Evolutionary conservation across 352 stramenopile species (phyloP).

Genomic region (Phytophthora podocarpi): DNA sequence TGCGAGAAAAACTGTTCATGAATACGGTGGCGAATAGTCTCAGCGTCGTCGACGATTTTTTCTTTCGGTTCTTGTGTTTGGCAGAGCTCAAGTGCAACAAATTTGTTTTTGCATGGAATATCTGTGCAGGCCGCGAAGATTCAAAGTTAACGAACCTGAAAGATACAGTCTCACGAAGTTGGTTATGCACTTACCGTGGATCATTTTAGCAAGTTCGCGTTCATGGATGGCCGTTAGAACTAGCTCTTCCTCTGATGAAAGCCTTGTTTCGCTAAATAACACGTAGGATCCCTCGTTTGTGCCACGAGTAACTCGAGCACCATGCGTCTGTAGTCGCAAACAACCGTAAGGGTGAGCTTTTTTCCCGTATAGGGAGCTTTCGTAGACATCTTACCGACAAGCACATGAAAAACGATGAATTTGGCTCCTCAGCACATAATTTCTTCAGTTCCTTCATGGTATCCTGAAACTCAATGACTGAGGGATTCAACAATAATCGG

Average conservation of each 20-base stretch:
- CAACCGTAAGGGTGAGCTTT: not conserved
- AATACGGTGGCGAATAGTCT: conserved; percentile 53
- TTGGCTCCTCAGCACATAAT: conserved; percentile 35
- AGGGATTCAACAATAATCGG: conserved; percentile 79
- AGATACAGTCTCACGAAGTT: too few relatives aligned
- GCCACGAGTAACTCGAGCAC: conserved; percentile 58
- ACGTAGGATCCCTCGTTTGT: conserved; percentile 70
- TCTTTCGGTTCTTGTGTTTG: conserved; percentile 61
- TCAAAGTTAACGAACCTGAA: too few relatives aligned
- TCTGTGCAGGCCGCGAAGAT: conserved; percentile 27
- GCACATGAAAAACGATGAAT: conserved; percentile 71
- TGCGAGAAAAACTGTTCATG: conserved; percentile 43
- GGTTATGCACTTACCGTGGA: conserved; percentile 67
- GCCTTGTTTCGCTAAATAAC: conserved; percentile 67
- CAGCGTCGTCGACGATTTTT: conserved; percentile 31
- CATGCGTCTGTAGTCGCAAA: conserved; percentile 55
- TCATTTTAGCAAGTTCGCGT: conserved; percentile 57
- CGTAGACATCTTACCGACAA: conserved; percentile 46
- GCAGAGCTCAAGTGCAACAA: conserved; percentile 71
- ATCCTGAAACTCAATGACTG: conserved; percentile 81
- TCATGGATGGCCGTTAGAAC: conserved; percentile 69
- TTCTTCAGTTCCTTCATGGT: conserved; percentile 65
- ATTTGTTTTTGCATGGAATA: conserved; percentile 70
- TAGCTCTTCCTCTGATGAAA: conserved; percentile 77
- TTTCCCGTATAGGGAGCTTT: not conserved